Evolutionary conservation across 208 protist species (phyloP).

Genomic region (Spongospora subterranea): DNA sequence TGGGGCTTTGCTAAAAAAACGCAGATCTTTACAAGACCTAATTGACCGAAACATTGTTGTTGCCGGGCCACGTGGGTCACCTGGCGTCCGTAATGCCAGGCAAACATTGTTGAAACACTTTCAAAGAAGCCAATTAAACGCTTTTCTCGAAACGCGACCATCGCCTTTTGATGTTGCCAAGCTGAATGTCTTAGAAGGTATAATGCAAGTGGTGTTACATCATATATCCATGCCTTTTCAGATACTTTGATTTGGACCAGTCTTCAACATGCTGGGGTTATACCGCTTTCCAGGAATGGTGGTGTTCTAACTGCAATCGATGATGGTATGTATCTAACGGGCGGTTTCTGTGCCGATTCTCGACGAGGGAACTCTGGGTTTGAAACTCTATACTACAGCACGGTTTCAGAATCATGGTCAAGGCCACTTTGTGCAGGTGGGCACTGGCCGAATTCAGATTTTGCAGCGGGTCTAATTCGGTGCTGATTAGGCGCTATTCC

Average conservation of each 20-base stretch:
- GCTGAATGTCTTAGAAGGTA: slow-evolving; percentile 38
- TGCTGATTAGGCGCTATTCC: slow-evolving; percentile 13
- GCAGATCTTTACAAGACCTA: slow-evolving; percentile 1
- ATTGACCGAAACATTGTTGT: slow-evolving; percentile 41
- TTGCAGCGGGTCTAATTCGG: neutral
- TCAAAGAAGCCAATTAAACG: neutral
- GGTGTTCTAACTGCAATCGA: neutral
- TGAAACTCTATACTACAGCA: neutral
- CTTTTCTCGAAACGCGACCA: slow-evolving; percentile 20
- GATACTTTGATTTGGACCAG: slow-evolving; percentile 42
- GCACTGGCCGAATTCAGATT: neutral
- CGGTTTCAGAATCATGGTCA: slow-evolving; percentile 18
- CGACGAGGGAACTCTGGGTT: neutral
- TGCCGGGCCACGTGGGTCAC: neutral
- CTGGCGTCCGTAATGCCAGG: neutral
- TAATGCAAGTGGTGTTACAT: neutral
- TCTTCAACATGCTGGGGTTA: neutral
- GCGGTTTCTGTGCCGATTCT: slow-evolving; percentile 33
- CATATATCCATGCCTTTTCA: neutral
- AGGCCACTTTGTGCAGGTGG: slow-evolving; percentile 11
- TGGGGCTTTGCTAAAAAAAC: slow-evolving; percentile 22
- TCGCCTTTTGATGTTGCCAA: slow-evolving; percentile 24
- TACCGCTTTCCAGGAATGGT: neutral
- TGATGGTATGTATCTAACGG: slow-evolving; percentile 3
- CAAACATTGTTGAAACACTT: slow-evolving; percentile 41